Conservation (phyloP, 202 grass and related monocot species). For the Setaria viridis region DNA sequence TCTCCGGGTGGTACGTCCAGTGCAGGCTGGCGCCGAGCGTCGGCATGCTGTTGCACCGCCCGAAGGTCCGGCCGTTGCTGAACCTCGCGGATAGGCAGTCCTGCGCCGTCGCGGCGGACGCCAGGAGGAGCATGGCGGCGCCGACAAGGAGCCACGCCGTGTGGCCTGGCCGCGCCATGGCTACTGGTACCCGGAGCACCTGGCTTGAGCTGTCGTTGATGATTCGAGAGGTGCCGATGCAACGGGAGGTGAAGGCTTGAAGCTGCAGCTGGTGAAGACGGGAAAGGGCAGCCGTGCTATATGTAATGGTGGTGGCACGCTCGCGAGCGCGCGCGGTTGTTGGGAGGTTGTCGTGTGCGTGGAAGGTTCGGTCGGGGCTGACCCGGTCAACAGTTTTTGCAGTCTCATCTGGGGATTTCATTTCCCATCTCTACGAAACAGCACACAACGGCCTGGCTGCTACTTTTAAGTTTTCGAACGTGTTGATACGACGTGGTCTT, state of each 20-base stretch:
- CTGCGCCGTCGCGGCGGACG: conserved; percentile 51
- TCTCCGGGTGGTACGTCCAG: conserved; percentile 80
- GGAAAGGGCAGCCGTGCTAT: not conserved
- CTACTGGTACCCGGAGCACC: not conserved
- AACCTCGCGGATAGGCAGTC: conserved; percentile 56
- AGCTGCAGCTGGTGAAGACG: not conserved
- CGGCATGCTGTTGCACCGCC: conserved; percentile 50
- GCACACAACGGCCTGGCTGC: not conserved
- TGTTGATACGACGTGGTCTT: conserved; percentile 6
- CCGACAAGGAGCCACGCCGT: conserved; percentile 31
- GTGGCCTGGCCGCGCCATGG: conserved; percentile 42
- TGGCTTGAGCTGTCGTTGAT: not conserved
- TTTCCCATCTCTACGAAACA: not conserved
- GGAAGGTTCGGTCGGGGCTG: conserved; percentile 35
- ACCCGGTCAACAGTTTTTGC: conserved; percentile 1
- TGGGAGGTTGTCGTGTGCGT: conserved; percentile 33
- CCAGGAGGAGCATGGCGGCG: conserved; percentile 27
- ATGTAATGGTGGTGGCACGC: conserved; percentile 19
- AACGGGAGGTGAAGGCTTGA: not conserved
- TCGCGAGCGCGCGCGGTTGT: conserved; percentile 37
- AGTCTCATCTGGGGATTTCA: not conserved
- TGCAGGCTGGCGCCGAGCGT: conserved; percentile 66
- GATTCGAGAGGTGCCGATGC: not conserved
- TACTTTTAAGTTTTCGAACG: not conserved
- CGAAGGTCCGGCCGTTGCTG: conserved; percentile 49